Evolutionary conservation across 2,329 filamentous ascomycete genomes (phyloP).

Genomic region (Cladophialophora psammophila): DNA sequence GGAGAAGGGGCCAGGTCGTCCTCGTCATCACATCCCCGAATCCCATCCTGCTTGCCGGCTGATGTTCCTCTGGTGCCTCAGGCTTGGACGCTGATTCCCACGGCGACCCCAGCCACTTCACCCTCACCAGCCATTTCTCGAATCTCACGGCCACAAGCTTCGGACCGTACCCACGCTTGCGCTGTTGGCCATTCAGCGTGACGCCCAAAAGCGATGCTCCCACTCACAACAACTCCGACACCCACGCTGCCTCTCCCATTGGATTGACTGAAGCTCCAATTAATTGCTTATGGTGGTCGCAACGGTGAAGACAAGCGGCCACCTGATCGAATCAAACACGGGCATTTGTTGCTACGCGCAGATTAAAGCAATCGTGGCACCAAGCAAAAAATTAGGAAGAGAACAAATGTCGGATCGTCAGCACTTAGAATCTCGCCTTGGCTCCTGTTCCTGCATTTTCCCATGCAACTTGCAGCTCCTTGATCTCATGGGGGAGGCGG

Average conservation of each 20-base stretch:
- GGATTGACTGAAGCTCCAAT: slow-evolving; percentile 14
- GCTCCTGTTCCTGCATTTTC: slow-evolving; percentile 35
- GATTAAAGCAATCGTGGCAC: slow-evolving; percentile 28
- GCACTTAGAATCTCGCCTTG: slow-evolving; percentile 30
- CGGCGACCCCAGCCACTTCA: slow-evolving; percentile 19
- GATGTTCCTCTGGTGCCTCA: slow-evolving; percentile 4
- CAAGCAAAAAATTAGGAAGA: slow-evolving; percentile 21
- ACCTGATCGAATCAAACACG: slow-evolving; percentile 24
- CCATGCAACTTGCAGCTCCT: slow-evolving; percentile 34
- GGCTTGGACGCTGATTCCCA: neutral
- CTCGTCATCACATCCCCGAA: slow-evolving; percentile 7
- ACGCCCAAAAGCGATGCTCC: slow-evolving; percentile 30
- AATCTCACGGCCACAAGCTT: slow-evolving; percentile 29
- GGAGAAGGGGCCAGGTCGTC: slow-evolving; percentile 4
- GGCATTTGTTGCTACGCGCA: slow-evolving; percentile 17
- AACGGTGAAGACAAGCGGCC: slow-evolving; percentile 16
- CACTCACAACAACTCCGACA: slow-evolving; percentile 23
- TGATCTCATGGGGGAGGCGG: slow-evolving; percentile 24
- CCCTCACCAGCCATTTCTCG: slow-evolving; percentile 31
- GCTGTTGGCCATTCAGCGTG: slow-evolving; percentile 33
- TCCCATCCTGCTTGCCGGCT: neutral
- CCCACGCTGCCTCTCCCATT: slow-evolving; percentile 22
- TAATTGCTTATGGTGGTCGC: slow-evolving; percentile 2
- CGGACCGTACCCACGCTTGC: slow-evolving; percentile 37
- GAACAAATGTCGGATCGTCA: slow-evolving; percentile 32